These are phyloP conservation scores for Nemania sp. DNA, from an alignment of 2,329 filamentous ascomycete species.

Conservation along the genomic window DNA sequence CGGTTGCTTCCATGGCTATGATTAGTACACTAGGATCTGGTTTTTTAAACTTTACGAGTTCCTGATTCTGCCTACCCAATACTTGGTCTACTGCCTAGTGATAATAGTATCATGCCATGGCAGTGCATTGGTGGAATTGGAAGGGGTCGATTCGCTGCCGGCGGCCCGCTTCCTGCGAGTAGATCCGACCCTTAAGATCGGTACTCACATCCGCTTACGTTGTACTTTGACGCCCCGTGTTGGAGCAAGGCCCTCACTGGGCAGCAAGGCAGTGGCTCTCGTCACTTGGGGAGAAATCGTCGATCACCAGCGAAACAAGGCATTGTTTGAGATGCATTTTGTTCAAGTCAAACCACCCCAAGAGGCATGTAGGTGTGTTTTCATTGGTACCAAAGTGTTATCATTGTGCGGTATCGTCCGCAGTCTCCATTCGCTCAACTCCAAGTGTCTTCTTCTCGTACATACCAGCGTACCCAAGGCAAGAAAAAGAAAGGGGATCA, in stretches of 20 bases:
- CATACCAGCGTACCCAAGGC: too few relatives aligned
- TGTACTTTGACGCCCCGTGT: background rate
- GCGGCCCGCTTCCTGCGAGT: conserved; percentile 22
- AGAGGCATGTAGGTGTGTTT: background rate
- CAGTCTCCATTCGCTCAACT: conserved; percentile 8
- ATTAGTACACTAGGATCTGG: background rate
- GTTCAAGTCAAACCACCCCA: background rate
- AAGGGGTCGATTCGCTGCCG: conserved; percentile 7
- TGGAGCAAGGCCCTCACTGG: background rate
- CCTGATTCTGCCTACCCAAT: background rate
- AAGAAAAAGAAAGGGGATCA: too few relatives aligned
- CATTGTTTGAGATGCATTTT: background rate
- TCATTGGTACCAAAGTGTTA: conserved; percentile 2
- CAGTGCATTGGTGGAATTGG: background rate
- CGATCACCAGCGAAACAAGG: background rate
- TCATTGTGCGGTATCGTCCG: conserved; percentile 14
- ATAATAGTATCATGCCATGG: conserved; percentile 1
- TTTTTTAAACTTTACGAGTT: background rate
- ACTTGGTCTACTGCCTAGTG: background rate
- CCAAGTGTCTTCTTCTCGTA: conserved; percentile 13
- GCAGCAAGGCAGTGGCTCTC: background rate
- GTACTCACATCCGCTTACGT: conserved; percentile 2
- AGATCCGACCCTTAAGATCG: conserved; percentile 4
- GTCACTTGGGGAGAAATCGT: background rate
- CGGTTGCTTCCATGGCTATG: background rate